Conservation (phyloP, 2,329 filamentous ascomycete species). For the Parasarocladium wereldwijsianum region DNA sequence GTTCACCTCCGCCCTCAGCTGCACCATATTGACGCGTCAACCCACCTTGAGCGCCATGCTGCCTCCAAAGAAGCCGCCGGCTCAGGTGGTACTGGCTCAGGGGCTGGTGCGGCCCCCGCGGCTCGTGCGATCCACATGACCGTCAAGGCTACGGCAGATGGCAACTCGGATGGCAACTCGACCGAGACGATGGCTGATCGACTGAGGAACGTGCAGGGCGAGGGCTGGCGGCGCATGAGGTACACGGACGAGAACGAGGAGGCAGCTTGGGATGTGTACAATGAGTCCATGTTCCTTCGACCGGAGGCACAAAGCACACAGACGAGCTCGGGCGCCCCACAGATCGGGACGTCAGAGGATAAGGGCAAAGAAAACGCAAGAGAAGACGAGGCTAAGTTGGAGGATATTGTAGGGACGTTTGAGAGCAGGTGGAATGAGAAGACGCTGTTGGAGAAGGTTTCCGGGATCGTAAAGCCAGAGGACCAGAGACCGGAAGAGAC, state of each 20-base stretch:
- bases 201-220: constrained; percentile 63
- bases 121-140: constrained; percentile 72
- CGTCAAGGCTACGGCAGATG: constrained; percentile 61
- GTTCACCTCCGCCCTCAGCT: constrained; percentile 85
- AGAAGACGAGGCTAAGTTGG: constrained; percentile 11
- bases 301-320: no score
- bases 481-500: no score
- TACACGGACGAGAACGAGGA: constrained; percentile 73
- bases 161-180: constrained; percentile 46
- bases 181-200: constrained; percentile 62
- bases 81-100: constrained; percentile 16
- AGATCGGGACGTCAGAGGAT: constrained; percentile 1
- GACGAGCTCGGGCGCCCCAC: constrained; percentile 3
- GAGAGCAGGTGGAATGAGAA: constrained; percentile 27
- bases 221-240: constrained; percentile 65
- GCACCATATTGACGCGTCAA: constrained; percentile 76
- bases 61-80: constrained; percentile 22
- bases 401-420: constrained; percentile 23
- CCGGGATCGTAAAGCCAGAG: constrained; percentile 24
- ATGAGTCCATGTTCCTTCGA: constrained; percentile 46
- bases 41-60: constrained; percentile 49
- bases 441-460: constrained; percentile 29
- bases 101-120: constrained; percentile 29
- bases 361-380: constrained; percentile 5
- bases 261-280: constrained; percentile 62